Conservation (phyloP, 139 green algal genomes). For the Microglena sp. region DNA sequence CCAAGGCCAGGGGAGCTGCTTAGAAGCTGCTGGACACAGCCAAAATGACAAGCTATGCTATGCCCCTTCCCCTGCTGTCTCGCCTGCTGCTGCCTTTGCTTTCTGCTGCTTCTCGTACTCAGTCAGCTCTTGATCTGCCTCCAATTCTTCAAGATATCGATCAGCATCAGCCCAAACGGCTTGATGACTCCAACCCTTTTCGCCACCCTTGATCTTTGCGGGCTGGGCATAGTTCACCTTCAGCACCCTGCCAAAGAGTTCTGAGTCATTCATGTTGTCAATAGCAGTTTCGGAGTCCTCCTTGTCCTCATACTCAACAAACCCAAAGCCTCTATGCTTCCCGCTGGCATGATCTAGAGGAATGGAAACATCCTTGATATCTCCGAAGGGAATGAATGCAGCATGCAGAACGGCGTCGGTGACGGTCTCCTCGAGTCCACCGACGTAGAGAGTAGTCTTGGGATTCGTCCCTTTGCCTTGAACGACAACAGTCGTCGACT, state of each 20-base stretch:
- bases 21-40: too few species aligned
- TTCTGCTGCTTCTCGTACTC: conserved; percentile 32
- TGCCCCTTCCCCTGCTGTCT: too few species aligned
- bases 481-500: conserved; percentile 48
- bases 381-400: conserved; percentile 94
- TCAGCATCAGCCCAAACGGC: conserved; percentile 50
- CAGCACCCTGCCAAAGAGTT: conserved; percentile 54
- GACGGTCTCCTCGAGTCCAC: conserved; percentile 84
- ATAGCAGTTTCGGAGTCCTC: conserved; percentile 86
- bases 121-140: conserved; percentile 51
- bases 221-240: conserved; percentile 75
- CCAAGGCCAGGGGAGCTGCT: too few species aligned
- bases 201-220: conserved; percentile 80
- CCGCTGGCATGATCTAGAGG: conserved; percentile 80
- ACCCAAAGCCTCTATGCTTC: conserved; percentile 77
- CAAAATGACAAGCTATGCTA: not conserved
- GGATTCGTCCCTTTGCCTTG: conserved; percentile 64
- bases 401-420: conserved; percentile 81
- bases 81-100: conserved; percentile 5
- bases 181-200: conserved; percentile 38
- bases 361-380: conserved; percentile 93
- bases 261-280: conserved; percentile 97
- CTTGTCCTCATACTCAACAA: conserved; percentile 84
- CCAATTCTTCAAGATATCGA: conserved; percentile 44
- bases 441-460: conserved; percentile 86